Evolutionary conservation across 2,329 filamentous ascomycete genomes (phyloP), one percentile per base, ranked within the genome.

Genomic region (Xylaria multiplex): DNA sequence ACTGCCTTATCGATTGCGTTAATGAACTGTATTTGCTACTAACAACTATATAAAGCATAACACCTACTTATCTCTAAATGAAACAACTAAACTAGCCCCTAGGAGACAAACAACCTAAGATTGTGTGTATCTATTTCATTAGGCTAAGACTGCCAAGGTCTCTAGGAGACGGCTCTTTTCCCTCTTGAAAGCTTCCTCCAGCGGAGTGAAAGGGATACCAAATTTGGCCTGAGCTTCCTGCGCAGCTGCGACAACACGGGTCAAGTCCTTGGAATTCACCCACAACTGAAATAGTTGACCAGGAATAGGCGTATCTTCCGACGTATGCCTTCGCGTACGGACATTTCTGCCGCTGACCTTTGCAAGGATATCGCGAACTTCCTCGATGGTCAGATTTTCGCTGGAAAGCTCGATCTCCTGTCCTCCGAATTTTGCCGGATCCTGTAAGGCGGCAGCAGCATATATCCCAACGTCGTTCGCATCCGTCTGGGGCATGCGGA

Each of bases 301-400:
- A 9, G 65, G 63, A 14, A 71, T 62, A 1, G 50, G 67, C 55
- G 74, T 65, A 40, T 78, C 76, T 19, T 67, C 73, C 6, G 57
- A 40, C 1, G 62, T 69, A 24, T 67, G 63, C 66, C 71, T 75
- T 7, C 53, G 69, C 5, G 69, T 42, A 0, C 11, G 11, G 1
- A 81, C 71, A 0, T 75, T 67, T n/a, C 71, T 73, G 0, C 79
- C 77, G 16, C 72, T 78, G 43, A 79, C 73, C 8, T 32, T 72
- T 1, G 40, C 55, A 0, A 80, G 65, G 14, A 78, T 73, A 11
- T 75, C 69, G 30, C 71, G 67, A 0, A 74, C 61, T 45, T 79
- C 71, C 60, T 79, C 63, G n/a, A 78, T 71, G 1, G 72, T 73
- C 1, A 79, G 45, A 1, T 59, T 14, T n/a, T 77, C 76, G 50